These are phyloP conservation scores for Abrus pulchellus DNA, from an alignment of 306 rosid genomes.

Conservation along the genomic window DNA sequence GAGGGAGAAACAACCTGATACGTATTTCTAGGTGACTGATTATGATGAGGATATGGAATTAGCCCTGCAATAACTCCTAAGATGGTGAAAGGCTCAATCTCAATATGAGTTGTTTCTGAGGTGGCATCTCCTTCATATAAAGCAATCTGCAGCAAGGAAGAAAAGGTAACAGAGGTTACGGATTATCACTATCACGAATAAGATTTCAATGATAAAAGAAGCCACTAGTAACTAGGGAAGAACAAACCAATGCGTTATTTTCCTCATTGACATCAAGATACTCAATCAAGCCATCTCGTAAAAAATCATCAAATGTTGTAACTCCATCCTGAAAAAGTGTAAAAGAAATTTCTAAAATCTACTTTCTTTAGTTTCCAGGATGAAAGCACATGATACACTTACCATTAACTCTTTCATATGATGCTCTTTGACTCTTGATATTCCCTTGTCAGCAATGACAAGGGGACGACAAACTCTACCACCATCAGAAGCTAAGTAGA, in stretches of 20 bases:
- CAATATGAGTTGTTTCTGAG: conserved; percentile 77
- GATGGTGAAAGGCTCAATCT: conserved; percentile 94
- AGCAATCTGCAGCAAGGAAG: conserved; percentile 70
- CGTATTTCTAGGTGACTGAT: conserved; percentile 98
- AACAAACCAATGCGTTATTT: conserved; percentile 91
- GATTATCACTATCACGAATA: conserved; percentile 20
- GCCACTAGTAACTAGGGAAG: conserved; percentile 30
- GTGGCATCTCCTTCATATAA: conserved; percentile 86
- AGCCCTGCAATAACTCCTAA: conserved; percentile 92
- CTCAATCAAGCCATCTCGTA: conserved; percentile 89
- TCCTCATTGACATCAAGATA: conserved; percentile 98
- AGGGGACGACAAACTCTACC: conserved; percentile 99
- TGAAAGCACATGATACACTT: conserved; percentile 40
- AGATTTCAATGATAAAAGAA: conserved; percentile 33
- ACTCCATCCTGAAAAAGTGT: conserved; percentile 80
- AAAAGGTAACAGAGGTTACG: conserved; percentile 21
- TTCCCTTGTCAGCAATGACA: conserved; percentile 91
- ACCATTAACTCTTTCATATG: conserved; percentile 95
- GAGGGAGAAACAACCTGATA: conserved; percentile 71
- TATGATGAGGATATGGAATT: conserved; percentile 98
- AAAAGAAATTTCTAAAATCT: conserved; percentile 36
- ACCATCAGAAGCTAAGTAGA: conserved; percentile 95
- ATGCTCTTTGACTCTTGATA: conserved; percentile 81
- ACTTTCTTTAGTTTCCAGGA: conserved; percentile 32
- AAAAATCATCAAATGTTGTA: conserved; percentile 81